phyloP scores from a whole-genome alignment of 2,329 filamentous ascomycete species.

The Cordyceps fumosorosea region DNA sequence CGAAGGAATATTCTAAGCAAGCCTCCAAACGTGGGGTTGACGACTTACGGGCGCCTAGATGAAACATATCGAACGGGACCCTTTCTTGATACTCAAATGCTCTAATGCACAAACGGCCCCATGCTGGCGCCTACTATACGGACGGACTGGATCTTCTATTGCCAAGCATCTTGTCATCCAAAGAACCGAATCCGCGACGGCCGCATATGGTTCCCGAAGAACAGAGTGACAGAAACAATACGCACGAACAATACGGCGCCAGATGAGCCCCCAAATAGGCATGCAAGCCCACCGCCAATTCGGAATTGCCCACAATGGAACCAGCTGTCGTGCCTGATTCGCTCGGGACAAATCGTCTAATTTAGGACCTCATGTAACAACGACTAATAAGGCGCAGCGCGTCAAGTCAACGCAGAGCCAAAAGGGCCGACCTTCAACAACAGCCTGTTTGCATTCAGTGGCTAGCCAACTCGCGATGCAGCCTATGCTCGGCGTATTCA shows the following conservation, averaged over 20 bases:
- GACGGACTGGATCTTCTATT: not conserved
- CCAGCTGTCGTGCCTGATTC: not conserved
- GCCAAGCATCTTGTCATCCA: not conserved
- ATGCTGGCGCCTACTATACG: conserved; percentile 3
- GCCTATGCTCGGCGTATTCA: not conserved
- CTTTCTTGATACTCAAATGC: not conserved
- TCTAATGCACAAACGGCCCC: conserved; percentile 4
- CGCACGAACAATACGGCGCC: not conserved
- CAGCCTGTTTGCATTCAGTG: not conserved
- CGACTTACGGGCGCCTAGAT: conserved; percentile 8
- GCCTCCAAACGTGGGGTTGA: conserved; percentile 5
- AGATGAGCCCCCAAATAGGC: not conserved
- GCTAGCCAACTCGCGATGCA: not conserved
- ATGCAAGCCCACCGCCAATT: conserved; percentile 6
- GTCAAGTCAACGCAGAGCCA: not conserved
- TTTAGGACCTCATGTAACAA: not conserved
- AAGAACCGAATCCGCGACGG: not conserved
- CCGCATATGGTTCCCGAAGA: not conserved
- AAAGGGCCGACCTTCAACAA: not conserved
- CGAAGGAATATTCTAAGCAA: not conserved
- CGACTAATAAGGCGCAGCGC: not conserved
- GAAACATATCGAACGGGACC: conserved; percentile 5
- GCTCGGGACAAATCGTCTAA: not conserved
- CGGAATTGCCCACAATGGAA: conserved; percentile 8
- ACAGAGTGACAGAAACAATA: not conserved